Evolutionary conservation across 345 rosid genomes (phyloP), one percentile per base, ranked within the genome.

Genomic region (Reutealis trisperma): DNA sequence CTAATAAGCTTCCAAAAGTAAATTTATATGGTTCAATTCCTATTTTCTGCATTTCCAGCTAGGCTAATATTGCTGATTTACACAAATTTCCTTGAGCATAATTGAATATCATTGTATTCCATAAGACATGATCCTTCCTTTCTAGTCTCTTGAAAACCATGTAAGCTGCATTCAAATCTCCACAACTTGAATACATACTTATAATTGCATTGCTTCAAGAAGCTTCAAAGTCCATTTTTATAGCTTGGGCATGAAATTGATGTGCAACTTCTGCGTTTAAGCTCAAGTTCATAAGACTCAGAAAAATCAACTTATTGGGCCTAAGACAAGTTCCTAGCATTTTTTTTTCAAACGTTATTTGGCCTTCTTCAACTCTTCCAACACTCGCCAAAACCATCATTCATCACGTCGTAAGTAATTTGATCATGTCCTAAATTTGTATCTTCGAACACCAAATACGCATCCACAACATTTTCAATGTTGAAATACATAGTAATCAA

Each of bases 41-140:
- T 25, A 47, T 73, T 64, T 71, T 81, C n/a, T 77, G 85, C 97
- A 91, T 91, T 70, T 76, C 75, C 64, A 77, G 75, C 79, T 81
- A 91, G 41, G 87, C 24, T 21, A 67, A 77, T 69, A 89, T 83
- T 11, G 90, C 91, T 42, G 81, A 83, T 74, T 70, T 66, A 5
- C 85, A 77, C 14, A 67, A 67, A 22, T 83, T 87, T 54, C 81
- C 83, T 75, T 83, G 93, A 79, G 87, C 83, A 80, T 84, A 93
- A 76, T 82, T 63, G 4, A 94, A 90, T 81, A 93, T 81, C 82
- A 91, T 86, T 65, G 93, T 81, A 77, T 91, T 93, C 98, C 98
- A 93, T 25, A 94, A 86, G 71, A 90, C 88, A 62, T 84, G 77
- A 87, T 93, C 97, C 83, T 82, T 93, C 65, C 83, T 86, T 73